Base-by-base conservation (phyloP, 495 filamentous ascomycete species). In the Oidiodendron maius region DNA sequence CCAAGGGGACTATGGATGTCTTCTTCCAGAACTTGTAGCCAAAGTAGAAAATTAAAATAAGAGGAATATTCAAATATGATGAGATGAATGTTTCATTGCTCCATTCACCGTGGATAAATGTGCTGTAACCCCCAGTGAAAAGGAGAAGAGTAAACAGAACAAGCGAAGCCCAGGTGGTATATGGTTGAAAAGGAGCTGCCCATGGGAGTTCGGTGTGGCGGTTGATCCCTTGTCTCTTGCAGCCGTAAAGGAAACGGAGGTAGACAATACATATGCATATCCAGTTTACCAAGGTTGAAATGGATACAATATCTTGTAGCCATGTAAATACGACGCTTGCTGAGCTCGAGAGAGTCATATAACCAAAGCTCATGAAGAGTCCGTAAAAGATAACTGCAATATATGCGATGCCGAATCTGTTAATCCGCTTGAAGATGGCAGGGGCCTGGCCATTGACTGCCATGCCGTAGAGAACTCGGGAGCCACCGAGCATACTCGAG, bases 401-500 rank as follows among this genome's bases (percentile, higher is more conserved):
- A 38, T 74, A 80, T 1, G 83, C 83, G 5, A 87, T 77, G 11
- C 83, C 83, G 42, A 68, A 64, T 20, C 62, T 66, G 34, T 72
- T 77, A 26, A 74, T 81, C 13, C 52, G 63, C 28, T 71, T 60
- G 59, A 89, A 77, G 41, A 82, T 53, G 2, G 61, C 63, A 1
- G 86, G 86, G 0, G 86, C 85, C 36, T 85, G 80, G 3, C 81
- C 75, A 50, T 81, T 71, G 25, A 71, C 50, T 1, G 84, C 82
- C 57, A 87, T 75, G 13, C 80, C 80, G 55, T 85, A 88, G 2
- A 91, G 72, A 36, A 80, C 82, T 6, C 88, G 78, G 0, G 82
- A 85, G n/a, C 80, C 83, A 32, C 80, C 86, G 66, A 75, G 44
- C 42, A 88, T 70, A 71, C 85, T 87, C 1, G 85, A 82, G 55